Base-by-base conservation (phyloP, 2,329 filamentous ascomycete species). In the Colletotrichum tamarilloi region DNA sequence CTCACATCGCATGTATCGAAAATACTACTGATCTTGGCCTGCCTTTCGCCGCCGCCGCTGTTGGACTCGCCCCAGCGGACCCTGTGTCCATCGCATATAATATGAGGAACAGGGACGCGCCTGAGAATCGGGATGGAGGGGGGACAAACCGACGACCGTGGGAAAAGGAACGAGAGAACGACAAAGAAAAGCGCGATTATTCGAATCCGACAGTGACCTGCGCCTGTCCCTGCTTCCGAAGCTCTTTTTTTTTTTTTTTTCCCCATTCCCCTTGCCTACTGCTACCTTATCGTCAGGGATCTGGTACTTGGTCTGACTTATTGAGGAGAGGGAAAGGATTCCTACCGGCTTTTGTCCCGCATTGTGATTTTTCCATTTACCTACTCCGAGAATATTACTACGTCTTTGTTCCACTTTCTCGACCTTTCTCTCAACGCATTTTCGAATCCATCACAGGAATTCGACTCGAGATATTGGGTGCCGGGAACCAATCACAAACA, bases 101-200 rank as follows among this genome's bases (percentile, higher is more conserved):
- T 55, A 70, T 49, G 60, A 72, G 58, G 66, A 32, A 68, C 38
- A 42, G 30, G 59, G 59, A 64, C 30, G 38, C 46, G 65, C 35
- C 26, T 57, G 14, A 57, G 38, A 42, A 42, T 42, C 38, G 38
- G 38, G 42, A 49, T 22, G 53, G 49, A 38, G 28, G 49, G 49
- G 22, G 28, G 49, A 16, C 32, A 56, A 49, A 16, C n/a, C 55
- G 22, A 56, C 22, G 46, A 24, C 16, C 35, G 35, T 24, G n/a
- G 49, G 11, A 24, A 30, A 24, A 60, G 57, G 32, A n/a, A 42
- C 14, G 26, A 32, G 24, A 46, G 57, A 67, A 52, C 58, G 42
- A 56, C 9, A 32, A 59, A 14, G 46, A 69, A 55, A 56, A 49
- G 66, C 65, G 66, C 53, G 59, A 69, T 72, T 72, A 69, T 56